phyloP scores from a whole-genome alignment of 495 filamentous ascomycete genomes.

The Talaromyces borbonicus region DNA sequence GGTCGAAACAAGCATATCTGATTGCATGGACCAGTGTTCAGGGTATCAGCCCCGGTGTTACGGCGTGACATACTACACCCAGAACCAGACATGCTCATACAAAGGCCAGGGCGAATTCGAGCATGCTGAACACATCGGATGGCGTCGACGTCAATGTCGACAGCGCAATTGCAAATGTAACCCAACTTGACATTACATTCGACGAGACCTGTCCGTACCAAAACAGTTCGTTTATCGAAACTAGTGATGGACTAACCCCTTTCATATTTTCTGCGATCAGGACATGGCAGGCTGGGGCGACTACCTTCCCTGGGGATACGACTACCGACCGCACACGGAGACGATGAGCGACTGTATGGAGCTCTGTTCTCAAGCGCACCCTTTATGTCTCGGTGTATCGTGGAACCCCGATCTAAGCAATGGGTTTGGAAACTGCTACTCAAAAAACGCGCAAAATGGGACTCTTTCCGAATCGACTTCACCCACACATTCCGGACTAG shows the following conservation, averaged over 20 bases:
- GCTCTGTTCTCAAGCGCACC: background rate
- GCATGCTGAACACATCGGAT: background rate
- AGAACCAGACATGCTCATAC: slow-evolving; percentile 5
- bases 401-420: slow-evolving; percentile 4
- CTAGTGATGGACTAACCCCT: background rate
- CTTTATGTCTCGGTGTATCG: background rate
- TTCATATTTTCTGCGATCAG: background rate
- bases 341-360: slow-evolving; percentile 5
- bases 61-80: slow-evolving; percentile 3
- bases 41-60: background rate
- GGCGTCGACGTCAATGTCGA: slow-evolving; percentile 2
- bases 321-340: slow-evolving; percentile 1
- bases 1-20: background rate
- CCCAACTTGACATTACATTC: background rate
- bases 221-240: slow-evolving; percentile 1
- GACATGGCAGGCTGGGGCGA: slow-evolving; percentile 3
- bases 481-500: background rate
- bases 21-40: slow-evolving; percentile 2
- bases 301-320: background rate
- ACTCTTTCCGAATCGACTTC: background rate
- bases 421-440: slow-evolving; percentile 4
- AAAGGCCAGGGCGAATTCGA: slow-evolving; percentile 1
- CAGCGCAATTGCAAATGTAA: slow-evolving; percentile 5
- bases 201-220: slow-evolving; percentile 1
- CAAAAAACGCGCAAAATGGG: slow-evolving; percentile 1